Evolutionary conservation across 108 stramenopile species (phyloP).

Genomic region (Pinguiococcus pyrenoidosus): DNA sequence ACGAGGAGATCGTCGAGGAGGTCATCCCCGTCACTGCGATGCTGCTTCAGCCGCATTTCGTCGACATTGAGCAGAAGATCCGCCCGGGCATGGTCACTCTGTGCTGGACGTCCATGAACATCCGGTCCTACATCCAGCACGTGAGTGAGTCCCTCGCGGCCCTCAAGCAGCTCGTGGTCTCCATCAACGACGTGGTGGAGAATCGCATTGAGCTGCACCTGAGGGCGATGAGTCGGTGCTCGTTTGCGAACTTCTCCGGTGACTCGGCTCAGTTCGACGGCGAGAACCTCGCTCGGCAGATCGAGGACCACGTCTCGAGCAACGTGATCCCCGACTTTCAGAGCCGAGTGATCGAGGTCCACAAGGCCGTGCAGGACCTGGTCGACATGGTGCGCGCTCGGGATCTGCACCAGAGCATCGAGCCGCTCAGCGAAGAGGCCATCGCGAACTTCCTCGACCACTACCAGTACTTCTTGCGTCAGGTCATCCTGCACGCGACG

Average conservation of each 20-base stretch:
- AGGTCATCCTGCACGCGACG: conserved; percentile 62
- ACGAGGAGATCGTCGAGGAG: conserved; percentile 57
- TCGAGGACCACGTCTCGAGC: conserved; percentile 46
- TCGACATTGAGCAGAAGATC: conserved; percentile 78
- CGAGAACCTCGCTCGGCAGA: conserved; percentile 70
- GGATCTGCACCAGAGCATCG: conserved; percentile 53
- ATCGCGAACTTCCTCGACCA: conserved; percentile 57
- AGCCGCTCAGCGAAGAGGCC: conserved; percentile 47
- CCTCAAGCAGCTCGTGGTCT: conserved; percentile 63
- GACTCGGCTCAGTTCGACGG: conserved; percentile 61
- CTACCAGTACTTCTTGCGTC: conserved; percentile 82
- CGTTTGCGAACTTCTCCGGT: conserved; percentile 71
- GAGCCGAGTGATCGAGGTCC: conserved; percentile 67
- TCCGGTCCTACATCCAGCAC: conserved; percentile 65
- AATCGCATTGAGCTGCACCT: conserved; percentile 79
- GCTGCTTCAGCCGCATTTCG: conserved; percentile 61
- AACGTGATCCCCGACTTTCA: conserved; percentile 61
- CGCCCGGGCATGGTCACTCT: conserved; percentile 80
- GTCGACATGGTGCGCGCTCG: conserved; percentile 52
- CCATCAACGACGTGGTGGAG: conserved; percentile 75
- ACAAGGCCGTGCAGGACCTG: conserved; percentile 67
- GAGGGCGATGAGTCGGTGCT: conserved; percentile 58
- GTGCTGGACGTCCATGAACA: conserved; percentile 85
- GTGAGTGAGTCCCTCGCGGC: conserved; percentile 51
- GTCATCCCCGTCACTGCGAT: conserved; percentile 73